Base-by-base conservation (phyloP, 1,284 basidiomycete species). In the Ganoderma lingzhi region DNA sequence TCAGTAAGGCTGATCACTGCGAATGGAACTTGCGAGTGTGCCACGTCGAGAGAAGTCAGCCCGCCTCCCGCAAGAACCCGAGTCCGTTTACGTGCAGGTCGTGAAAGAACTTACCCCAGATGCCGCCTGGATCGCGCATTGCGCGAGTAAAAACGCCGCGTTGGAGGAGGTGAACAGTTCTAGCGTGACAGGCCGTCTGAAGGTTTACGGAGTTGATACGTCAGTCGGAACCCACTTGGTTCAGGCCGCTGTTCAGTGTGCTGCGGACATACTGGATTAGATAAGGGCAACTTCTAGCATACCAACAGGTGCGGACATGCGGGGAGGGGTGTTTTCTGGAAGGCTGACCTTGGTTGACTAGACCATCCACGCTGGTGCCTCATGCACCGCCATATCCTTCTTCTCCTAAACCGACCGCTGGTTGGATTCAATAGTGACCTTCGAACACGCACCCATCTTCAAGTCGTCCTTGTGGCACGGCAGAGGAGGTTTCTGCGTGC, bases 361-460 rank as follows among this genome's bases (percentile, higher is more conserved):
- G 37, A 8, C 15, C 32, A 6, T n/a, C 6, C 65, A 62, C 59
- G 65, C 59, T 41, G 39, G n/a, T 60, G 65, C 65, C 59, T 61
- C 65, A 48, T 66, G 53, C 14, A 4, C 17, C 32, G 56, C 15
- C 56, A 37, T n/a, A 15, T 8, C 35, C 53, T 32, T 28, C 45
- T 10, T 10, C 45, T 4, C 35, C 35, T 8, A 3, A 35, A 35
- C 3, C 35, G 35, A 35, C 35, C 35, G 8, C 35, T 35, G 8
- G 35, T 35, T 8, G 35, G 35, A 35, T 35, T 1, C 35, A 35
- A 3, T 8, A 35, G 30, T 32, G 32, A 9, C 2, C 6, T 17
- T 35, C 17, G 17, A 32, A 15, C 53, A 55, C 14, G 55, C 32
- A 4, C 15, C 17, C 15, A 14, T 19, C 53, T 19, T 58, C 19